These are phyloP conservation scores for Holtermannia corniformis DNA, from an alignment of 768 basidiomycete genomes.

Conservation along the genomic window DNA sequence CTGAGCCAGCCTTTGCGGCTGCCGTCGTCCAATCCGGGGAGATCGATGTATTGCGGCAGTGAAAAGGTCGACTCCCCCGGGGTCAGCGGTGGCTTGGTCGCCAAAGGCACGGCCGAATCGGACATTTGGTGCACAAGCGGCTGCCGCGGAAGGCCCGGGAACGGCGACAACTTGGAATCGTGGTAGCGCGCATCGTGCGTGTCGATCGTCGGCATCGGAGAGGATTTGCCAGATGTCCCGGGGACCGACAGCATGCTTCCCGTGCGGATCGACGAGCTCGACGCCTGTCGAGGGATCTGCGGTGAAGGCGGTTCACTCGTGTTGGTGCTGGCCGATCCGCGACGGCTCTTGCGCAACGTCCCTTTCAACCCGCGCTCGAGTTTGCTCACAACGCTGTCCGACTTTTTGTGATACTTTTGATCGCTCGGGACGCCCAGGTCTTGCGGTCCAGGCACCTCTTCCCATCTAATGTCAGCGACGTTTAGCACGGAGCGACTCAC, in stretches of 20 bases:
- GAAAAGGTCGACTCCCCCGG: conserved; percentile 1
- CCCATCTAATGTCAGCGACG: conserved; percentile 18
- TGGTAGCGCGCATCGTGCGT: conserved; percentile 63
- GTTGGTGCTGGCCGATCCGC: neutral
- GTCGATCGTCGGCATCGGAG: conserved; percentile 43
- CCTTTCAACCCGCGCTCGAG: conserved; percentile 21
- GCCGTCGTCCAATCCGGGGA: neutral
- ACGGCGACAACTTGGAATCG: conserved; percentile 74
- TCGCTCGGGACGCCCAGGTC: conserved; percentile 31
- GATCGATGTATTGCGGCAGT: conserved; percentile 3
- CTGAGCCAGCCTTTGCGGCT: conserved; percentile 34
- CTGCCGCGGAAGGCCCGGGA: conserved; percentile 64
- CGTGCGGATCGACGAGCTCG: conserved; percentile 27
- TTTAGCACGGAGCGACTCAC: neutral
- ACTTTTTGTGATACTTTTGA: conserved; percentile 22
- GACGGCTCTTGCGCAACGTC: conserved; percentile 28
- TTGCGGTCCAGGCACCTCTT: conserved; percentile 26
- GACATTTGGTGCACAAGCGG: conserved; percentile 33
- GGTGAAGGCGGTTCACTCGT: conserved; percentile 6
- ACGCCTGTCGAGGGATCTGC: conserved; percentile 49
- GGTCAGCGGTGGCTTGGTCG: conserved; percentile 22
- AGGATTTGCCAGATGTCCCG: conserved; percentile 1
- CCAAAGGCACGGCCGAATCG: conserved; percentile 31
- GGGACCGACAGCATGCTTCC: neutral
- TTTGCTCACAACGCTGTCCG: conserved; percentile 30